Evolutionary conservation across 306 rosid genomes (phyloP).

Genomic region (Dryas alaskensis): DNA sequence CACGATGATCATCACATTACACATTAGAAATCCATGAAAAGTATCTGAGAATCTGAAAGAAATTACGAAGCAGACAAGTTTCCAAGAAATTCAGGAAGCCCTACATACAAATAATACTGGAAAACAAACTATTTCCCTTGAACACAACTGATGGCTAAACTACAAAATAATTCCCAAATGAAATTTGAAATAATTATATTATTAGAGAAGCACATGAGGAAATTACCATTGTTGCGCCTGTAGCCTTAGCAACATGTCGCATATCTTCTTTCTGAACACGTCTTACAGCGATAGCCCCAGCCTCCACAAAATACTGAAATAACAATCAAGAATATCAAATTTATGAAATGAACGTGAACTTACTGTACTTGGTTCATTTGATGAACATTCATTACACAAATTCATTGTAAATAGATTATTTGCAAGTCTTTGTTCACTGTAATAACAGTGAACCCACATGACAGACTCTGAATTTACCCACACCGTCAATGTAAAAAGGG

Average conservation of each 20-base stretch:
- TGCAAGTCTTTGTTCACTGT: background rate
- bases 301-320: constrained; percentile 93
- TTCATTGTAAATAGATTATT: background rate
- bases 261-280: constrained; percentile 93
- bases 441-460: background rate
- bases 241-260: constrained; percentile 99
- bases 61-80: no score
- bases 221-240: constrained; percentile 91
- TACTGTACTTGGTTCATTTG: background rate
- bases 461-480: background rate
- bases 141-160: background rate
- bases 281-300: constrained; percentile 94
- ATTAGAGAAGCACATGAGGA: constrained; percentile 9
- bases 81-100: background rate
- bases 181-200: background rate
- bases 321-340: constrained; percentile 19
- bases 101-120: background rate
- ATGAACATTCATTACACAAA: background rate
- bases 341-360: background rate
- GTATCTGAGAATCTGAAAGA: background rate
- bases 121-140: background rate
- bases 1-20: background rate
- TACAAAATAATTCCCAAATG: background rate
- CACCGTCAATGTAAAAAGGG: background rate
- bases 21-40: background rate